A percentile compares a stretch with the other conserved stretches of the same genome.
Evolutionary conservation across 2,329 filamentous ascomycete species (phyloP).

Genomic region (Aspergillus eucalypticola): DNA sequence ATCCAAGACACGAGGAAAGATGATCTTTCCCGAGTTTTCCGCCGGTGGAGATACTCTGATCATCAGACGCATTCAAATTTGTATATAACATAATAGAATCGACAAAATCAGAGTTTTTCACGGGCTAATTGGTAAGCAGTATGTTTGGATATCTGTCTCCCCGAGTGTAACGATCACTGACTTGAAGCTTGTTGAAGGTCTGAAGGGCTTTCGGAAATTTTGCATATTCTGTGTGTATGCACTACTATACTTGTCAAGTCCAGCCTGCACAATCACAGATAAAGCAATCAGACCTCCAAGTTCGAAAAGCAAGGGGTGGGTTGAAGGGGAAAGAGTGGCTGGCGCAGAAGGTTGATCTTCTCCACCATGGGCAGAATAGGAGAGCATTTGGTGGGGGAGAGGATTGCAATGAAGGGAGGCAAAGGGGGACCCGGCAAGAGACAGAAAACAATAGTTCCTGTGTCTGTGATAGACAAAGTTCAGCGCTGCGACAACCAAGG

Average conservation of each 20-base stretch:
- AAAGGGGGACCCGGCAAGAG: background rate
- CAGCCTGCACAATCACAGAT: background rate
- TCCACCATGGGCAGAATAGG: background rate
- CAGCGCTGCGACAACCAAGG: too few relatives aligned
- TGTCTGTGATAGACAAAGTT: too few relatives aligned
- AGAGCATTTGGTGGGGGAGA: background rate
- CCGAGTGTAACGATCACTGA: background rate
- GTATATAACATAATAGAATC: background rate
- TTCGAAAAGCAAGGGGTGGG: background rate
- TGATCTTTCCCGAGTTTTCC: background rate
- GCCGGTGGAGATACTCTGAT: background rate
- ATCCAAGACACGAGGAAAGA: background rate
- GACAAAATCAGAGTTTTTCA: background rate
- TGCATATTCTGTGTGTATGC: background rate
- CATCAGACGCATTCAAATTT: background rate
- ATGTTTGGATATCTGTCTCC: background rate
- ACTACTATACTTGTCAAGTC: background rate
- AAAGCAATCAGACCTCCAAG: background rate
- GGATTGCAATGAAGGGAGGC: background rate
- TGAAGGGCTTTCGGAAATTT: background rate
- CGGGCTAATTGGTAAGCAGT: background rate
- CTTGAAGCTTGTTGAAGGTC: background rate
- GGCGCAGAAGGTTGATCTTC: background rate
- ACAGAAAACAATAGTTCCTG: background rate
- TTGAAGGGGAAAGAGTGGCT: background rate